Evolutionary conservation across 2,329 filamentous ascomycete genomes (phyloP).

Genomic region (Nemania sp.): DNA sequence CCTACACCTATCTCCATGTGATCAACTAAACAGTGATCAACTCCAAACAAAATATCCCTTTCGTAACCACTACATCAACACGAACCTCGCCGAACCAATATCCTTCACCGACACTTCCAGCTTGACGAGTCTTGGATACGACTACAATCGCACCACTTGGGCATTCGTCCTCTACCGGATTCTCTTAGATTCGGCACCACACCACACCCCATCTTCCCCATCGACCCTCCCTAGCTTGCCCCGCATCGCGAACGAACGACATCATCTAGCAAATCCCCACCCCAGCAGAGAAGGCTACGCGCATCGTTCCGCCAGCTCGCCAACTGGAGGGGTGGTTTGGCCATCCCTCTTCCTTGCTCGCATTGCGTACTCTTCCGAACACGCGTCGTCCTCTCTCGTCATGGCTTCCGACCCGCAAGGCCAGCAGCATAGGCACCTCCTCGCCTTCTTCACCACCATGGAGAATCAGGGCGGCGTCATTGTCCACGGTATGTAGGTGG

Average conservation of each 20-base stretch:
- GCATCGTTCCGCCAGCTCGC: not conserved
- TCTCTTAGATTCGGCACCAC: too few species aligned
- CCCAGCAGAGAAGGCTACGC: not conserved
- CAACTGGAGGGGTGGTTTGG: not conserved
- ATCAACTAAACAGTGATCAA: not conserved
- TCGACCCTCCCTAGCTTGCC: too few species aligned
- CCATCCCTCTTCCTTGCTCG: not conserved
- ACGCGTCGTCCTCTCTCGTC: slow-evolving; percentile 4
- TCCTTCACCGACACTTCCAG: too few species aligned
- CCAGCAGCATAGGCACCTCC: slow-evolving; percentile 39
- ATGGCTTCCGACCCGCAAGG: slow-evolving; percentile 46
- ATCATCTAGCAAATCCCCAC: too few species aligned
- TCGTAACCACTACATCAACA: not conserved
- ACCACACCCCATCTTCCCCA: too few species aligned
- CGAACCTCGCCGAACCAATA: too few species aligned
- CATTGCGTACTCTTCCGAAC: not conserved
- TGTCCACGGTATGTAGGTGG: slow-evolving; percentile 46
- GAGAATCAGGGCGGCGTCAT: slow-evolving; percentile 51
- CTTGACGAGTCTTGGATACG: not conserved
- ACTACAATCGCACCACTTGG: not conserved
- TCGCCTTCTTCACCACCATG: slow-evolving; percentile 53
- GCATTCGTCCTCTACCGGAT: not conserved
- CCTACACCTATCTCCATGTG: not conserved
- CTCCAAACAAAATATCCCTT: not conserved
- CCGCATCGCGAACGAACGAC: too few species aligned